A percentile compares a stretch with the other conserved stretches of the same genome.
These are phyloP conservation scores for Crithidia fasciculata DNA, from an alignment of 208 protist species.

Conservation along the genomic window DNA sequence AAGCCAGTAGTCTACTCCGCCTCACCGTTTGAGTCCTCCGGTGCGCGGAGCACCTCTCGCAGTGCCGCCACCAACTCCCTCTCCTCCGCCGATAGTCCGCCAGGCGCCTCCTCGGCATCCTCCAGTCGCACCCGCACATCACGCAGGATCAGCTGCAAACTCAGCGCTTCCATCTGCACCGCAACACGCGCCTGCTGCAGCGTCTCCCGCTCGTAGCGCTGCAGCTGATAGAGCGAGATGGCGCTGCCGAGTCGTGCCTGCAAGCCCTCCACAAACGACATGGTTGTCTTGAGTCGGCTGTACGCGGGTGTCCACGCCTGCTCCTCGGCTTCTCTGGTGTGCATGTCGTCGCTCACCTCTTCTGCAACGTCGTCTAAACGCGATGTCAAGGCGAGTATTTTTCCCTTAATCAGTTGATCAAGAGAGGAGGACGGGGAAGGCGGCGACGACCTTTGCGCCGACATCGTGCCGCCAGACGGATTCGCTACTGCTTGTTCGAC, in stretches of 20 bases:
- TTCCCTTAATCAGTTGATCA: background rate
- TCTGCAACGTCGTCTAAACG: constrained; percentile 14
- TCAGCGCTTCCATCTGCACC: constrained; percentile 57
- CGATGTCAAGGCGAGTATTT: constrained; percentile 1
- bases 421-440: background rate
- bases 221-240: constrained; percentile 56
- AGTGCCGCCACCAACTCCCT: background rate
- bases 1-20: too few species aligned
- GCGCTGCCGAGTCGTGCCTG: constrained; percentile 46
- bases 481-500: constrained; percentile 7
- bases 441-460: background rate
- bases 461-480: background rate
- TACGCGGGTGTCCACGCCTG: constrained; percentile 44
- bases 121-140: constrained; percentile 38
- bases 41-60: constrained; percentile 15
- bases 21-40: background rate
- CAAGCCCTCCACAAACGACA: constrained; percentile 46
- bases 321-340: constrained; percentile 21
- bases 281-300: constrained; percentile 44
- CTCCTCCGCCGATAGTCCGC: background rate
- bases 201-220: constrained; percentile 72
- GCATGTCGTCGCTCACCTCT: constrained; percentile 16
- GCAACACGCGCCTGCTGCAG: constrained; percentile 60
- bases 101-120: constrained; percentile 1
- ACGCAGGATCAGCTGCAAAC: constrained; percentile 55